Base-by-base conservation (phyloP, 148 eudicot species). In the Dysphania ambrosioides region DNA sequence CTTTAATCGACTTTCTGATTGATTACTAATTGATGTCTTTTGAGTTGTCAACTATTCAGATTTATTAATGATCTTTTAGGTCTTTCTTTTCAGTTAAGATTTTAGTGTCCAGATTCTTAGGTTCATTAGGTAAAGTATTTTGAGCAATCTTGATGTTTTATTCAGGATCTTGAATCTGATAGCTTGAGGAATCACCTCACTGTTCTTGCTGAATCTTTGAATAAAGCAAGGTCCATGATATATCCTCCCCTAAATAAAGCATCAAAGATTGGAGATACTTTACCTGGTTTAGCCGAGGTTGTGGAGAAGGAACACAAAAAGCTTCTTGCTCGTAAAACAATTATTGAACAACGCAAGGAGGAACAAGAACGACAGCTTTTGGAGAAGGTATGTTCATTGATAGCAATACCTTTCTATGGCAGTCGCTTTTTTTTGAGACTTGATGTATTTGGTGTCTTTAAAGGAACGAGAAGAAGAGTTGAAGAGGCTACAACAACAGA, bases 281-380 rank as follows among this genome's bases (percentile, higher is more conserved):
- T 91, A 55, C 87, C 98, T 24, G 85, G 82, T 82, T 87, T 94
- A 76, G 92, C 83, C 3, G 98, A 91, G 56, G 80, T 84, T 55
- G 91, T 94, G 27, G 97, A 91, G 70, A 94, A 86, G 80, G 98
- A 94, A 65, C 98, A 94, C 82, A 90, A 77, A 77, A 86, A 85
- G 75, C 96, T 91, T 83, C 93, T 94, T 85, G 98, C 97, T 59
- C 85, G 98, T 56, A 94, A 94, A 66, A 88, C 90, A 42, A 85
- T 94, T 63, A 94, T 94, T 82, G 98, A 94, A 71, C 89, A 94
- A 74, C 88, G 97, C 59, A 94, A 94, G 79, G 98, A 94, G 77
- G 98, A 94, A 38, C 97, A 94, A 78, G 98, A 94, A 55, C 93
- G 95, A 30, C 93, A 86, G 59, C 92, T 94, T 34, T 72, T 94